Base-by-base conservation (phyloP, 2,329 filamentous ascomycete species). In the Fusarium proliferatum region DNA sequence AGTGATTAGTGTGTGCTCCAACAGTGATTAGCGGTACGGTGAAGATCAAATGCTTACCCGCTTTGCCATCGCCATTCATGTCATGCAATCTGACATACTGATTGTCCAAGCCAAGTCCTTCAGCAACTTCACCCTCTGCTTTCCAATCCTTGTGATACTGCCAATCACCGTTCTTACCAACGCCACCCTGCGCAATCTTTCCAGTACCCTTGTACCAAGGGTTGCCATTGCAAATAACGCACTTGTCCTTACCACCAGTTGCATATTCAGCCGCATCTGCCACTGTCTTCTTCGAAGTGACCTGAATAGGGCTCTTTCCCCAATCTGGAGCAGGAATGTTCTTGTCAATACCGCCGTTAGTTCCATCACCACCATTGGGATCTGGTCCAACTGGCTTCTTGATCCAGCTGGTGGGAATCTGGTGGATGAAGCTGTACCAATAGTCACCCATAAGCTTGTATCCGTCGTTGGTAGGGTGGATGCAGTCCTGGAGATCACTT, bases 391-490 rank as follows among this genome's bases (percentile, higher is more conserved):
- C 28, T 2, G 76, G 74, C 5, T 64, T 36, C 12, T 64, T 30
- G 12, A 79, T 74, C 75, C 77, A 78, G 1, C 39, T 26, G 12
- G 17, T 65, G 1, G 75, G 77, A 13, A 78, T 72, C 45, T 78
- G 77, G 1, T 57, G 53, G 1, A 78, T 59, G 23, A 77, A 79
- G 42, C 67, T 64, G 19, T 76, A 77, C 77, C 77, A 79, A 16
- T 72, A 78, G 26, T 74, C 53, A 0, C 72, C 75, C 42, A 78
- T 63, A 10, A 67, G 9, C 7, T 45, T 51, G 38, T 78, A 79
- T 0, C 77, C 75, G 1, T 61, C 33, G 4, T 69, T 68, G 2
- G 75, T 69, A 5, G 77, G 77, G 17, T 79, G 77, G 5, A 79
- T 66, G 13, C 76, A 77, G 53, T 78, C 77, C 9, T 61, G 63